Percentiles rank a stretch among this genome's conserved stretches.
These are phyloP conservation scores for Penicillium sp. DNA, from an alignment of 2,329 filamentous ascomycete genomes.

Conservation along the genomic window DNA sequence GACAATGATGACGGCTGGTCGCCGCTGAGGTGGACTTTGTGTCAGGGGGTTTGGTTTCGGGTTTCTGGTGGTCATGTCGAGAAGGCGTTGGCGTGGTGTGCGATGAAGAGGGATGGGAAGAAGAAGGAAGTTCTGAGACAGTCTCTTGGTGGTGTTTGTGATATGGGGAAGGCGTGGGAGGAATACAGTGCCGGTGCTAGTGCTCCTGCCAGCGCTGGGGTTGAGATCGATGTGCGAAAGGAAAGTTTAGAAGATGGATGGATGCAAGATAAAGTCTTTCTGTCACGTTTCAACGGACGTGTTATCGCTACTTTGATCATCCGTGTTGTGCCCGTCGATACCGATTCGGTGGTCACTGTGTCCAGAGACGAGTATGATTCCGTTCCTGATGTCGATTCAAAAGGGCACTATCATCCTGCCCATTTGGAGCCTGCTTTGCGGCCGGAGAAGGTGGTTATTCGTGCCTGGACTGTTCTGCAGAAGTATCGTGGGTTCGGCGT, in stretches of 20 bases:
- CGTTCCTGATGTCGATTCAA: too few relatives aligned
- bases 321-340: constrained; percentile 18
- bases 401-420: not conserved
- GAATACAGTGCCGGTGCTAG: not conserved
- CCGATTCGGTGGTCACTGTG: not conserved
- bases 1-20: not conserved
- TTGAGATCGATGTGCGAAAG: not conserved
- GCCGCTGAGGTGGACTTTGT: not conserved
- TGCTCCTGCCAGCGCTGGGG: not conserved
- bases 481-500: constrained; percentile 71
- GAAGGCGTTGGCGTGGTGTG: not conserved
- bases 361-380: not conserved
- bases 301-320: constrained; percentile 72
- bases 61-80: not conserved
- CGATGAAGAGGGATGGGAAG: constrained; percentile 22
- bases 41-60: not conserved
- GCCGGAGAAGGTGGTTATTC: constrained; percentile 53
- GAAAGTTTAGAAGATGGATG: not conserved
- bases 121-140: constrained; percentile 45
- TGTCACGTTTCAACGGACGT: constrained; percentile 52
- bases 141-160: not conserved
- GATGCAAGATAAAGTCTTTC: not conserved
- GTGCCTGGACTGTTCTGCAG: constrained; percentile 77
- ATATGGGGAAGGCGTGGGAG: constrained; percentile 43
- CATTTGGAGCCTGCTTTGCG: not conserved